phyloP scores from a whole-genome alignment of 2,329 filamentous ascomycete genomes.

The Fonsecaea pugnacius region DNA sequence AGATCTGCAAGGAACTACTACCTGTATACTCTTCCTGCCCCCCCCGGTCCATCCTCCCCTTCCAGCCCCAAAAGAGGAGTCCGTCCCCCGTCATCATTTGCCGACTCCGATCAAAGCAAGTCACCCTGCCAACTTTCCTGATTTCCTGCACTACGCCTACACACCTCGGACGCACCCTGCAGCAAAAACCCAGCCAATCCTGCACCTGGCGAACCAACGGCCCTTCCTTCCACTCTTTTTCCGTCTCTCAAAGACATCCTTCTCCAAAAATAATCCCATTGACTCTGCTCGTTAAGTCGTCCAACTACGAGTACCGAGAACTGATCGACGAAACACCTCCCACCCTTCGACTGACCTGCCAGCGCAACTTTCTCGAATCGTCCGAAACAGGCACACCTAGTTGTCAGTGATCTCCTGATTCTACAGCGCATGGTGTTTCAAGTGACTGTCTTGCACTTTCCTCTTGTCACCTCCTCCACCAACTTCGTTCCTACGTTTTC shows the following conservation, averaged over 20 bases:
- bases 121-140: conserved; percentile 33
- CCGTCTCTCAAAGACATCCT: conserved; percentile 16
- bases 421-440: conserved; percentile 22
- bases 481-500: conserved; percentile 6
- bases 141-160: conserved; percentile 19
- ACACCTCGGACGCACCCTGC: conserved; percentile 3
- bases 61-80: not conserved
- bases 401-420: conserved; percentile 3
- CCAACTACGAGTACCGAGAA: conserved; percentile 4
- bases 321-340: conserved; percentile 2
- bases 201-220: conserved; percentile 15
- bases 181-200: conserved; percentile 3
- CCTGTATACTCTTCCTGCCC: not conserved
- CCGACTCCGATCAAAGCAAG: conserved; percentile 23
- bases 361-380: conserved; percentile 5
- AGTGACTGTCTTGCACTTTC: conserved; percentile 4
- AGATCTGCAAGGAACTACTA: conserved; percentile 4
- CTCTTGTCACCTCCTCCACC: conserved; percentile 2
- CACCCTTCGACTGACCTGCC: conserved; percentile 6
- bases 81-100: conserved; percentile 6
- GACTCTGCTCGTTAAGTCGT: conserved; percentile 1
- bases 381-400: not conserved
- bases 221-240: not conserved
- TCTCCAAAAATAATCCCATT: conserved; percentile 28
- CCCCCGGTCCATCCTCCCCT: not conserved